Base-by-base conservation (phyloP, 306 rosid genomes). In the Cajanus cajan region DNA sequence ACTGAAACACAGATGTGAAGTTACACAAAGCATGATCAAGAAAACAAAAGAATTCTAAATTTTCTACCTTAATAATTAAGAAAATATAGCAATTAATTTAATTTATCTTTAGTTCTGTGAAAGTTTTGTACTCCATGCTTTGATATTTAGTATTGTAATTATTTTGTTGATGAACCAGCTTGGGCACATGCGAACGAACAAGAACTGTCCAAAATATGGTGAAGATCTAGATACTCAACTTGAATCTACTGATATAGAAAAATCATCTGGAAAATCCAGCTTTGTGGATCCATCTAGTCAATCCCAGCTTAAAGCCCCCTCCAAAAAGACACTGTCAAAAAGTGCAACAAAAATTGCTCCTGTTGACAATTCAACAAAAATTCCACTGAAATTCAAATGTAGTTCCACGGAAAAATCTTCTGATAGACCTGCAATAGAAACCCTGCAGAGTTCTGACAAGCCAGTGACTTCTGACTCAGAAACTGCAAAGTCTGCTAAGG, bases 101-200 rank as follows among this genome's bases (percentile, higher is more conserved):
- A 11, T 28, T 28, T 28, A 14, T 45, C 16, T 57, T 11, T 64
- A 54, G 71, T 77, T 22, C 33, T 54, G 61, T 72, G 36, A 7
- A 28, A 11, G 45, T 77, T 51, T 71, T 71, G 70, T 47, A 15
- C 68, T 57, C 71, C 71, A 64, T 54, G 52, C 52, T 67, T 71
- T 70, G 15, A 45, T 52, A 16, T 28, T 12, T 77, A 14, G 15
- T 67, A 21, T 58, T 71, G 21, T 82, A 73, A 83, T 72, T 77
- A 40, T 71, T 81, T 41, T 75, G 85, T 74, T 67, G 45, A 71
- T 71, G 44, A 68, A 63, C 80, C 89, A 95, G 98, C 86, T 86
- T 85, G 97, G 98, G 86, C 98, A 95, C 80, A 95, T 95, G 98
- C 90, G 97, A 57, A 95, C 98, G 4, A 95, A 95, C 90, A 95